Percentiles rank a stretch among this genome's conserved stretches.
Evolutionary conservation across 495 filamentous ascomycete species (phyloP).

Genomic region (Xylaria intraflava): DNA sequence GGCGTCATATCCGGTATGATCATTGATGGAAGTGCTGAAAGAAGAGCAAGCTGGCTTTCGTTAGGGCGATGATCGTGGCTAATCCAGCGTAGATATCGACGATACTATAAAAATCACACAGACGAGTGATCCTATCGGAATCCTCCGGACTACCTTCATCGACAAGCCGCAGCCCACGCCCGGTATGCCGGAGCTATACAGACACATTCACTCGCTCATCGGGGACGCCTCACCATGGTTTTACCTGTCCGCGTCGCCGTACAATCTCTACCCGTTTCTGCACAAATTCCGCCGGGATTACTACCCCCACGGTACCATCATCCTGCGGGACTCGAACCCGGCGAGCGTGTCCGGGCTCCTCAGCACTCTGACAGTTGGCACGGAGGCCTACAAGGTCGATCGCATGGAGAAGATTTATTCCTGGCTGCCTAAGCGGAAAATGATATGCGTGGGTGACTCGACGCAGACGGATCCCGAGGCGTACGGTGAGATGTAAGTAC

Average conservation of each 20-base stretch:
- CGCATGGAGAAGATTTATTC: slow-evolving; percentile 67
- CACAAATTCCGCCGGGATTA: slow-evolving; percentile 58
- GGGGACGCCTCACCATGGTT: slow-evolving; percentile 68
- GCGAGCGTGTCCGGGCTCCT: slow-evolving; percentile 77
- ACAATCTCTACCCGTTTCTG: slow-evolving; percentile 92
- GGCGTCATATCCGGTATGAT: slow-evolving; percentile 68
- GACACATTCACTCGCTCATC: slow-evolving; percentile 47
- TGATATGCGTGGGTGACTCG: slow-evolving; percentile 82
- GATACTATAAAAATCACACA: slow-evolving; percentile 92
- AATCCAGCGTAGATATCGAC: slow-evolving; percentile 62
- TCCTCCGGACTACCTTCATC: slow-evolving; percentile 76
- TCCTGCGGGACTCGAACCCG: slow-evolving; percentile 83
- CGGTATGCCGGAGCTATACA: slow-evolving; percentile 83
- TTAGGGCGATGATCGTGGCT: background rate
- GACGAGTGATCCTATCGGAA: slow-evolving; percentile 69
- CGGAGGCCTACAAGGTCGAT: slow-evolving; percentile 79
- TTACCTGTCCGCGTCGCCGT: slow-evolving; percentile 90
- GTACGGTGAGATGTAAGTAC: slow-evolving; percentile 67
- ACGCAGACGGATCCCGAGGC: slow-evolving; percentile 90
- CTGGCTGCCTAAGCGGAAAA: slow-evolving; percentile 70
- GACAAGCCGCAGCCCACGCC: slow-evolving; percentile 62
- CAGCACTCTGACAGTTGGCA: slow-evolving; percentile 69
- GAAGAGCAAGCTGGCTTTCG: background rate
- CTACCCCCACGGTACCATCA: slow-evolving; percentile 71
- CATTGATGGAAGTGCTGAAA: background rate